Conservation (phyloP, 108 stramenopile genomes). For the Mediolabrus comicus region DNA sequence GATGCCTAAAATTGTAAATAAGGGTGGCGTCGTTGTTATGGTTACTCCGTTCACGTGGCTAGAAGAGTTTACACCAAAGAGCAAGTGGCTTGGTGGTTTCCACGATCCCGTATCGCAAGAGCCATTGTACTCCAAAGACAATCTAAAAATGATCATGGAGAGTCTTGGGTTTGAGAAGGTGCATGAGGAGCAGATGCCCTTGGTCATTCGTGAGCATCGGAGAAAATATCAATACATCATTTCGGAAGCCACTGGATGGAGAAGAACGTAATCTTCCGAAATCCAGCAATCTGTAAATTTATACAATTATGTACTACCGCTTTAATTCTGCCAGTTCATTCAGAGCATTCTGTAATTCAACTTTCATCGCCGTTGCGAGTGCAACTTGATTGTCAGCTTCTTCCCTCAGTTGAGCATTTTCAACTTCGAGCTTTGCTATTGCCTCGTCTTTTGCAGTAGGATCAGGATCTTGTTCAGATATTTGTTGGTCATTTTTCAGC, state of each 20-base stretch:
- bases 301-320: neutral
- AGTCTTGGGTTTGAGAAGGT: constrained; percentile 83
- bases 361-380: constrained; percentile 5
- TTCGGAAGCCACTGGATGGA: constrained; percentile 89
- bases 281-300: neutral
- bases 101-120: constrained; percentile 68
- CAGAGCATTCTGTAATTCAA: constrained; percentile 20
- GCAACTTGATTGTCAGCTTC: constrained; percentile 2
- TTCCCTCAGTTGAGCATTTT: constrained; percentile 10
- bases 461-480: neutral
- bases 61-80: constrained; percentile 84
- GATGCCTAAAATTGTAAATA: constrained; percentile 71
- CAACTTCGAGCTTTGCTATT: neutral
- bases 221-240: constrained; percentile 95
- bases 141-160: constrained; percentile 74
- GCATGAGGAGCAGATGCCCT: constrained; percentile 80
- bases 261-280: constrained; percentile 29
- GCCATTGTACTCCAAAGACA: constrained; percentile 73
- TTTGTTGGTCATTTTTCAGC: neutral
- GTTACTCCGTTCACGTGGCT: constrained; percentile 93
- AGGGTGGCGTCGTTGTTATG: constrained; percentile 89
- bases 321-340: constrained; percentile 14
- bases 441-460: neutral
- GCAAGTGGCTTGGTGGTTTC: constrained; percentile 84
- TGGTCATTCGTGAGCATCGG: constrained; percentile 92